phyloP scores from a whole-genome alignment of 2,329 filamentous ascomycete species.

The Fusarium hostae region DNA sequence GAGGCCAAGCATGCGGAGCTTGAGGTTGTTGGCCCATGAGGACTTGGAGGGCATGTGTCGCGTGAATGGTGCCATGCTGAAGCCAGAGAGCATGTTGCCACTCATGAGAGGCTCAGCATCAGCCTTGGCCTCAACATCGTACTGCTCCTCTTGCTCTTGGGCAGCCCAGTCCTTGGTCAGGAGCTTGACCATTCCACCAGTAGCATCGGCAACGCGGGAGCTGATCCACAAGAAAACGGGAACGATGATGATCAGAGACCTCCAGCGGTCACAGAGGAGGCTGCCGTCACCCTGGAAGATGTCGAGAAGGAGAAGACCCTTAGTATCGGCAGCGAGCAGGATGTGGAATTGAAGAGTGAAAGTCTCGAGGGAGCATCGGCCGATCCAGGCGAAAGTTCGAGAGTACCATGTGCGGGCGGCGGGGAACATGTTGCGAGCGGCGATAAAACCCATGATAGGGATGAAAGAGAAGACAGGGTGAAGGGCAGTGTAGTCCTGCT shows the following conservation, averaged over 20 bases:
- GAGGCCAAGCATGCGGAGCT: conserved; percentile 31
- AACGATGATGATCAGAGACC: conserved; percentile 40
- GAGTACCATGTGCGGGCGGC: conserved; percentile 44
- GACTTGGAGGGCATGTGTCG: conserved; percentile 33
- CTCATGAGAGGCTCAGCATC: conserved; percentile 32
- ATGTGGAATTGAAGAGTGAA: conserved; percentile 71
- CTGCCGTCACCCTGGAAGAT: conserved; percentile 34
- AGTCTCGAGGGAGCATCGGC: conserved; percentile 66
- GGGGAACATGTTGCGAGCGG: conserved; percentile 59
- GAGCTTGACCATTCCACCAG: conserved; percentile 35
- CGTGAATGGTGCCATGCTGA: neutral
- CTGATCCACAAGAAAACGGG: conserved; percentile 46
- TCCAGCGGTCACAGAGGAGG: conserved; percentile 41
- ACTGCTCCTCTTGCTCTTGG: conserved; percentile 11
- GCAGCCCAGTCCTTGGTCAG: conserved; percentile 28
- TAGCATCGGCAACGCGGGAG: conserved; percentile 31
- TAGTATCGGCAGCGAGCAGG: conserved; percentile 68
- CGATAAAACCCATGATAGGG: conserved; percentile 63
- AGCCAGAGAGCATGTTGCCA: conserved; percentile 9
- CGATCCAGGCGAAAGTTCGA: conserved; percentile 62
- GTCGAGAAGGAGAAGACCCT: conserved; percentile 52
- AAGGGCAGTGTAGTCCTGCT: conserved; percentile 57
- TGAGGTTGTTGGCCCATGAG: conserved; percentile 33
- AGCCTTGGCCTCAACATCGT: conserved; percentile 33
- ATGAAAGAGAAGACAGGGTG: conserved; percentile 66